Percentiles rank a stretch among this genome's conserved stretches.
Evolutionary conservation across 257 asterid genomes (phyloP).

Genomic region (Nicotiana benthamiana): DNA sequence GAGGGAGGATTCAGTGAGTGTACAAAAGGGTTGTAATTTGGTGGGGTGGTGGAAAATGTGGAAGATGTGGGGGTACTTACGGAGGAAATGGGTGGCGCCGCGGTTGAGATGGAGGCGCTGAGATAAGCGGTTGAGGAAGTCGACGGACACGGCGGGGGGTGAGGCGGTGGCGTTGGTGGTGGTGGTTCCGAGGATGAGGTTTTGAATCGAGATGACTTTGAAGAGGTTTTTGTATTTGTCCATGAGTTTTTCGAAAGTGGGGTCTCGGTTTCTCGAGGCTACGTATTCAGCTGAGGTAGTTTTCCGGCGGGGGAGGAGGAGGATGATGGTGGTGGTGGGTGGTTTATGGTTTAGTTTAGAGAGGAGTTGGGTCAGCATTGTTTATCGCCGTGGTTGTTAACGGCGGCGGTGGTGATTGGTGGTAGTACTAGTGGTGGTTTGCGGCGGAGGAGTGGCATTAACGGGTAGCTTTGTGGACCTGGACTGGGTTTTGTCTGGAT

Average conservation of each 20-base stretch:
- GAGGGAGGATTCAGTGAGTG: constrained; percentile 48
- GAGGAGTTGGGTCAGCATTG: constrained; percentile 49
- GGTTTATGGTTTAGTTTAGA: constrained; percentile 16
- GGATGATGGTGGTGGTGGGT: constrained; percentile 7
- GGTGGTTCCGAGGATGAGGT: constrained; percentile 56
- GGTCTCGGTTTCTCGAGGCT: constrained; percentile 68
- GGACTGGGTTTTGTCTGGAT: not conserved
- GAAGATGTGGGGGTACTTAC: constrained; percentile 77
- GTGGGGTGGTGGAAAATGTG: constrained; percentile 54
- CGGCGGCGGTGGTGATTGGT: not conserved
- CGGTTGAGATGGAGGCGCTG: constrained; percentile 78
- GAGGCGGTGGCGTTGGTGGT: constrained; percentile 16
- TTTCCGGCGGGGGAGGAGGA: constrained; percentile 46
- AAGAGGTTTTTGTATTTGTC: constrained; percentile 69
- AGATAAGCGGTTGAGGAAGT: constrained; percentile 76
- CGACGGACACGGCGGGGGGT: constrained; percentile 60
- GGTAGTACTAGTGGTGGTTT: not conserved
- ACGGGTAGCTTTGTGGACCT: not conserved
- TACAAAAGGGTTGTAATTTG: constrained; percentile 49
- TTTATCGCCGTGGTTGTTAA: not conserved
- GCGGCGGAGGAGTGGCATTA: not conserved
- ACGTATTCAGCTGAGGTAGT: constrained; percentile 67
- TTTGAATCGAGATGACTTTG: constrained; percentile 63
- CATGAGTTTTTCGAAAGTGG: constrained; percentile 84
- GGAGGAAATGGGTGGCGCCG: constrained; percentile 72